Evolutionary conservation across 2,329 filamentous ascomycete species (phyloP).

Genomic region (Acrodontium crateriforme): DNA sequence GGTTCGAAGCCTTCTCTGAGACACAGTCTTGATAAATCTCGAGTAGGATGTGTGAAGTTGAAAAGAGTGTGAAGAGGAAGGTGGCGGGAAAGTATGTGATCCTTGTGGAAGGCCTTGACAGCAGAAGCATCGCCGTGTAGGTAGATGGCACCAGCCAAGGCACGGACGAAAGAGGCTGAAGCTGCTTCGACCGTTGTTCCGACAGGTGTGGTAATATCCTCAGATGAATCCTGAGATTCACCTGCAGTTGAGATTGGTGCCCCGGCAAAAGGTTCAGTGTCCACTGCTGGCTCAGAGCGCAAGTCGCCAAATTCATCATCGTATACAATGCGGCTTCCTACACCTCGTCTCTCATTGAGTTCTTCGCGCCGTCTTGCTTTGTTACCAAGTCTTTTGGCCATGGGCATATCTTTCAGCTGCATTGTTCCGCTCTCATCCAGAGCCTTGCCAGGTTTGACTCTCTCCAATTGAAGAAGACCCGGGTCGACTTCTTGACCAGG

Average conservation of each 20-base stretch:
- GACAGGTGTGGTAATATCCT: slow-evolving; percentile 7
- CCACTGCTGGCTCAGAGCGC: slow-evolving; percentile 17
- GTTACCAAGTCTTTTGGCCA: slow-evolving; percentile 2
- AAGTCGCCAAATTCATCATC: slow-evolving; percentile 74
- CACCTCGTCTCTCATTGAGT: slow-evolving; percentile 49
- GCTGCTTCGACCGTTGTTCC: slow-evolving; percentile 45
- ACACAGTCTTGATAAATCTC: slow-evolving; percentile 73
- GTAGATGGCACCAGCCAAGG: slow-evolving; percentile 73
- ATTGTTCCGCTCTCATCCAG: slow-evolving; percentile 3
- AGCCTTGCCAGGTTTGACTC: slow-evolving; percentile 28
- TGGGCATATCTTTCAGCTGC: slow-evolving; percentile 22
- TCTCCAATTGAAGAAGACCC: slow-evolving; percentile 69
- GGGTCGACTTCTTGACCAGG: slow-evolving; percentile 88
- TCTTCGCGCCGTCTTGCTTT: slow-evolving; percentile 26
- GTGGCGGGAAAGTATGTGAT: slow-evolving; percentile 53
- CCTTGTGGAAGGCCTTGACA: slow-evolving; percentile 69
- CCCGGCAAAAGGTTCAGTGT: slow-evolving; percentile 6
- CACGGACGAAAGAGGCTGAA: slow-evolving; percentile 64
- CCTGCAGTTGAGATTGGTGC: slow-evolving; percentile 2
- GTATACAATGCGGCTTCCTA: slow-evolving; percentile 64
- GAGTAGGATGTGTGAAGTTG: slow-evolving; percentile 67
- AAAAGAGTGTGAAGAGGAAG: slow-evolving; percentile 56
- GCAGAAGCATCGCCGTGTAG: slow-evolving; percentile 66
- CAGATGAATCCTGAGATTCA: slow-evolving; percentile 4
- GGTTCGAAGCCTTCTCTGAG: slow-evolving; percentile 76